These are phyloP conservation scores for Phytophthora ohioensis DNA, from an alignment of 352 stramenopile genomes.

Conservation along the genomic window DNA sequence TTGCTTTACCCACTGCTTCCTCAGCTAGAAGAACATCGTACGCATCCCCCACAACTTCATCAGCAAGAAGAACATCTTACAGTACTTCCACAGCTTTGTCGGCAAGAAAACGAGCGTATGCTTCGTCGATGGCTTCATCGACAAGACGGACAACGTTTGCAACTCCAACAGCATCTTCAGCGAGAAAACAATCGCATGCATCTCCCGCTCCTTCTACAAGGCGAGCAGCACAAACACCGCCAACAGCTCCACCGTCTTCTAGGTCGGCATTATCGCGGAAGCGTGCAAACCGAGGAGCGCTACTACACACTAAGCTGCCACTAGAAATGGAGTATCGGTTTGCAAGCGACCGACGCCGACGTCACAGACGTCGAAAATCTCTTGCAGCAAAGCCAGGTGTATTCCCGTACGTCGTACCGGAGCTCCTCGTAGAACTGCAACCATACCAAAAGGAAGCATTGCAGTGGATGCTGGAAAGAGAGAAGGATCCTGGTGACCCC, in stretches of 20 bases:
- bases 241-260: constrained; percentile 22
- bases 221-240: constrained; percentile 13
- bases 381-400: constrained; percentile 47
- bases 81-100: constrained; percentile 21
- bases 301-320: constrained; percentile 70
- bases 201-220: constrained; percentile 11
- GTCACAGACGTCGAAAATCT: constrained; percentile 53
- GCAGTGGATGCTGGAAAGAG: constrained; percentile 88
- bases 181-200: constrained; percentile 21
- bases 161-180: constrained; percentile 28
- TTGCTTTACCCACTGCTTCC: constrained; percentile 18
- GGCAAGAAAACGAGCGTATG: constrained; percentile 16
- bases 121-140: constrained; percentile 18
- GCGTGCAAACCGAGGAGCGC: constrained; percentile 33
- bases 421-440: constrained; percentile 68
- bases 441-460: constrained; percentile 90
- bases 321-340: constrained; percentile 68
- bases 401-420: constrained; percentile 55
- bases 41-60: constrained; percentile 16
- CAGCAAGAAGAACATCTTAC: constrained; percentile 17
- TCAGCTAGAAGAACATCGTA: constrained; percentile 13
- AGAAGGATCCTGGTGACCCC: constrained; percentile 37
- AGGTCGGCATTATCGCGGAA: constrained; percentile 37
- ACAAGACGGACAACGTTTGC: constrained; percentile 25
- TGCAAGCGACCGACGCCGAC: constrained; percentile 59